These are phyloP conservation scores for Penicillium maclennaniae DNA, from an alignment of 495 filamentous ascomycete genomes.

Conservation along the genomic window DNA sequence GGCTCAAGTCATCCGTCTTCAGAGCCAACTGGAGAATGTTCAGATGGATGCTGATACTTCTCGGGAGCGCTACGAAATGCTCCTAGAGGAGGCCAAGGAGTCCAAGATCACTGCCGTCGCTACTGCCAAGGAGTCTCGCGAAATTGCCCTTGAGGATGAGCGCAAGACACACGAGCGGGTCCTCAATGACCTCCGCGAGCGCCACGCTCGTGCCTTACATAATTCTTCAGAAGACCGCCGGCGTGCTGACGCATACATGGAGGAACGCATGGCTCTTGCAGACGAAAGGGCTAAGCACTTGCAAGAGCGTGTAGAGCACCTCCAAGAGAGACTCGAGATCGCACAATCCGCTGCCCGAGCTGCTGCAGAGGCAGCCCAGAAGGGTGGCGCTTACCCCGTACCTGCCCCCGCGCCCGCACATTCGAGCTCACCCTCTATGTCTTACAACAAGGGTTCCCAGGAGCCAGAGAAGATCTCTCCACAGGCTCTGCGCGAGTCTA, in stretches of 20 bases:
- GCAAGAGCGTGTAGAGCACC: conserved; percentile 72
- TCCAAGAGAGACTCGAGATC: conserved; percentile 87
- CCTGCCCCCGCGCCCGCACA: conserved; percentile 25
- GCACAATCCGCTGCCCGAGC: conserved; percentile 86
- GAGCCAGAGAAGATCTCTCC: conserved; percentile 84
- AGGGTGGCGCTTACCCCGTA: conserved; percentile 34
- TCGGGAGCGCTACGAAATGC: conserved; percentile 67
- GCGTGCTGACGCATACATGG: conserved; percentile 60
- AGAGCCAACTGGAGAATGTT: conserved; percentile 66
- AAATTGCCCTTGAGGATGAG: conserved; percentile 63
- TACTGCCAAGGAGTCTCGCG: conserved; percentile 56
- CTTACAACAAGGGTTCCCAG: conserved; percentile 43
- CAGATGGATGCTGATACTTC: conserved; percentile 70
- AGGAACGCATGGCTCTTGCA: conserved; percentile 69
- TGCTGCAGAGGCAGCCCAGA: conserved; percentile 79
- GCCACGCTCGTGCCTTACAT: conserved; percentile 68
- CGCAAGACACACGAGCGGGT: conserved; percentile 67
- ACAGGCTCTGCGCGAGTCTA: conserved; percentile 91
- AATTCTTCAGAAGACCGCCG: conserved; percentile 70
- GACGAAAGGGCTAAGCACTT: conserved; percentile 76
- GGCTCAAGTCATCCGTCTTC: conserved; percentile 61
- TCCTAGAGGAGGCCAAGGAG: conserved; percentile 70
- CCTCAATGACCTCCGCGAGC: conserved; percentile 55
- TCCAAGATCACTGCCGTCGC: conserved; percentile 48
- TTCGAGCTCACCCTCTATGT: conserved; percentile 42